A percentile compares a stretch with the other conserved stretches of the same genome.
Evolutionary conservation across 1,284 basidiomycete species (phyloP).

Genomic region (Trametes hirsuta): DNA sequence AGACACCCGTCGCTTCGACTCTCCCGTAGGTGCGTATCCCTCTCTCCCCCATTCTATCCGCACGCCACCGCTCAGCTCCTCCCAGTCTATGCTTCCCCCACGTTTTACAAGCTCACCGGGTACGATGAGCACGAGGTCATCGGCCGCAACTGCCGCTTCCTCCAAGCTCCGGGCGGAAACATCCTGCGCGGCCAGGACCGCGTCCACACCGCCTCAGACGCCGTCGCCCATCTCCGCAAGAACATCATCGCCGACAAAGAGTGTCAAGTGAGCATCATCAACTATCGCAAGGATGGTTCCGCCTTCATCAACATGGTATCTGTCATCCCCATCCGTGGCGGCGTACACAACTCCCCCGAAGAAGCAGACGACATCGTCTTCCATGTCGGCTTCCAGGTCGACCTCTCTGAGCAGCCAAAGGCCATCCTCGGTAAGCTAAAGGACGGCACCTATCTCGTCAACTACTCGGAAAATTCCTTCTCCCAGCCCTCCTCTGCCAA

Average conservation of each 20-base stretch:
- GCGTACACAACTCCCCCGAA: conserved; percentile 50
- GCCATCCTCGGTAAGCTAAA: conserved; percentile 78
- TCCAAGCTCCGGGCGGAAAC: conserved; percentile 76
- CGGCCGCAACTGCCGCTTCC: conserved; percentile 90
- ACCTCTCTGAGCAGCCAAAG: conserved; percentile 86
- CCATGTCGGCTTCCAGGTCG: conserved; percentile 92
- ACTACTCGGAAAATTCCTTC: conserved; percentile 41
- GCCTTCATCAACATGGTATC: conserved; percentile 89
- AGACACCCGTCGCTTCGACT: conserved; percentile 80
- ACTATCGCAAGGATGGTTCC: conserved; percentile 85
- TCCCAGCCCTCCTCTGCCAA: conserved; percentile 17
- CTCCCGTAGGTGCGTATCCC: conserved; percentile 56
- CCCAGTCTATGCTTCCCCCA: conserved; percentile 79
- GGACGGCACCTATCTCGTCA: conserved; percentile 74
- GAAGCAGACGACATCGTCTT: conserved; percentile 72
- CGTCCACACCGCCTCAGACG: conserved; percentile 67
- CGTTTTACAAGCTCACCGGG: conserved; percentile 82
- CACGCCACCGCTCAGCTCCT: not conserved
- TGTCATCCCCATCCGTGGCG: conserved; percentile 79
- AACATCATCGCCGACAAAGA: conserved; percentile 77
- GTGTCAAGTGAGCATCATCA: conserved; percentile 86
- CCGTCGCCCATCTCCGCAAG: conserved; percentile 72
- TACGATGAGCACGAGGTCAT: conserved; percentile 80
- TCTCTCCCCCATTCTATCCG: not conserved
- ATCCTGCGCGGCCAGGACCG: conserved; percentile 69